These are phyloP conservation scores for Inonotus hispidus DNA, from an alignment of 1,284 basidiomycete genomes.

Conservation along the genomic window DNA sequence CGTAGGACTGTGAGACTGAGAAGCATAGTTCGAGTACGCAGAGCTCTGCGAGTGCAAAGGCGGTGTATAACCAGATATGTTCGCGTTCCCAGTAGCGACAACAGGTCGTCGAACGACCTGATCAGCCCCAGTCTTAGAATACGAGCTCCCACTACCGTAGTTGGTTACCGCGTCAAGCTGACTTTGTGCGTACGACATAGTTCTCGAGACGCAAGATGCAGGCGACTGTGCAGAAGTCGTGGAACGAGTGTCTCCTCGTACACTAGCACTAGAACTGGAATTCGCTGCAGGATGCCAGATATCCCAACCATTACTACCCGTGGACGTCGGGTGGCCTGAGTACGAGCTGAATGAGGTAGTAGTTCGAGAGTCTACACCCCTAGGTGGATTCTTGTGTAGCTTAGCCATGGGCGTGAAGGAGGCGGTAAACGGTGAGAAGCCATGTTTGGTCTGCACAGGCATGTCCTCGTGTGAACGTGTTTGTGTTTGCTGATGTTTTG, in stretches of 20 bases:
- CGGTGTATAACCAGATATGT: not conserved
- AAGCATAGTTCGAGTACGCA: not conserved
- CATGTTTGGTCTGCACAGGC: too few relatives aligned
- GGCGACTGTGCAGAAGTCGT: not conserved
- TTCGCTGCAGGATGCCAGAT: not conserved
- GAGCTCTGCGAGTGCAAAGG: not conserved
- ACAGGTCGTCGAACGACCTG: not conserved
- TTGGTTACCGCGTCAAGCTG: not conserved
- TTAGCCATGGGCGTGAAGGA: not conserved
- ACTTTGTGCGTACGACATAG: not conserved
- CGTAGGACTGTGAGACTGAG: not conserved
- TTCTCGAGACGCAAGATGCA: not conserved
- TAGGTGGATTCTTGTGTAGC: not conserved
- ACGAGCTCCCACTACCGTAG: not conserved
- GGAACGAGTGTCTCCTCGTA: too few relatives aligned
- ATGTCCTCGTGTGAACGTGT: too few relatives aligned
- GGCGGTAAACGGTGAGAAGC: not conserved
- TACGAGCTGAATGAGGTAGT: too few relatives aligned
- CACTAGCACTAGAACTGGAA: too few relatives aligned
- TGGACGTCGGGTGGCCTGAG: not conserved
- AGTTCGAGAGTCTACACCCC: not conserved
- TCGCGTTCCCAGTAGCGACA: not conserved
- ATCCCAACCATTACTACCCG: not conserved
- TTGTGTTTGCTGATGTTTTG: too few relatives aligned
- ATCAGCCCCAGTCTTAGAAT: too few relatives aligned